Base-by-base conservation (phyloP, 2,329 filamentous ascomycete genomes). In the Chalara sp. region DNA sequence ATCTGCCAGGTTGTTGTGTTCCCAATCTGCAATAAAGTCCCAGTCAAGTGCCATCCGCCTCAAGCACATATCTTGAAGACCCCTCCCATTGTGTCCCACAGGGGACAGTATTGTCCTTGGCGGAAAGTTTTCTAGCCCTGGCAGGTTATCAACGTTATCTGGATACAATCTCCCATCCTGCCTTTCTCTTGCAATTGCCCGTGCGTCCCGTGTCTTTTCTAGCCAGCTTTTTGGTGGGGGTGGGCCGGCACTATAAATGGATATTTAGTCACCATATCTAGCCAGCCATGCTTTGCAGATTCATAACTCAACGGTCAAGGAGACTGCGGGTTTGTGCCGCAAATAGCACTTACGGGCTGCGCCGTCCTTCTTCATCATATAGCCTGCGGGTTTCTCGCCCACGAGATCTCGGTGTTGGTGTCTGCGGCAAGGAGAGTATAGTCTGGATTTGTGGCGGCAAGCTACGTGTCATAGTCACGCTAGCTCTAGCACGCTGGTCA, bases 141-240 rank as follows among this genome's bases (percentile, higher is more conserved):
- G 39, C 65, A 64, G 55, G 70, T 61, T 56, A 6, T 58, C 33
- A 1, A 64, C 46, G 10, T 59, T 44, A 6, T 58, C 51, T 5
- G 64, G 65, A 54, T 64, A 65, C 28, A 58, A 54, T 63, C 48
- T 35, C 53, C 43, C 32, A 42, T 42, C 31, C 49, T 31, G 44
- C 47, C 46, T 45, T 35, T 56, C 50, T 48, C 31, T 44, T 46
- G 50, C 28, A 35, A 10, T 21, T 53, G 63, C 6, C 58, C 63
- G 54, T 64, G 57, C 50, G 49, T 8, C 35, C 4, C 35, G 62
- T 2, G 67, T 68, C 51, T 63, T 58, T 53, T 68, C 56, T 50
- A 72, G 63, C 81, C 81, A 84, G 60, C 78, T 83, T 37, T 71
- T 71, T 2, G 81, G 81, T 28, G 81, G 74, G 30, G 79, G 73